Percentiles rank a stretch among this genome's conserved stretches.
phyloP scores from a whole-genome alignment of 768 basidiomycete genomes.

The Phanerochaete sordida region DNA sequence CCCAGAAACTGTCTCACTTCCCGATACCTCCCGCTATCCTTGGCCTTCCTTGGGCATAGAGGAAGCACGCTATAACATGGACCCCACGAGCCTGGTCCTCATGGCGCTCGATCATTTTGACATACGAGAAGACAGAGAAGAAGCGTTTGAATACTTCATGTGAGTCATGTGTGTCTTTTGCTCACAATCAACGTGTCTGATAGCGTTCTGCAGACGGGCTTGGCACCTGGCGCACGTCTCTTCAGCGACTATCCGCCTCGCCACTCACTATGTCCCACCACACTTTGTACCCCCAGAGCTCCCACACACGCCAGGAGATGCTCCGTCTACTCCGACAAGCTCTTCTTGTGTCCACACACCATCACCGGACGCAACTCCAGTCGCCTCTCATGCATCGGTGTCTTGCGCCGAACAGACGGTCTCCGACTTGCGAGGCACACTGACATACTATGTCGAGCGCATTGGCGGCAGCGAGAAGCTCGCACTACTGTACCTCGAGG shows the following conservation, averaged over 20 bases:
- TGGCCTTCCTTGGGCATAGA: constrained; percentile 43
- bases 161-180: constrained; percentile 33
- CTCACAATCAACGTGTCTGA: neutral
- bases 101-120: constrained; percentile 70
- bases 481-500: constrained; percentile 74
- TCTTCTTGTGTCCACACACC: constrained; percentile 20
- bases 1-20: constrained; percentile 56
- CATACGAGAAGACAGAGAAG: constrained; percentile 70
- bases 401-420: constrained; percentile 18
- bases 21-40: constrained; percentile 46
- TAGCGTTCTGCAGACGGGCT: constrained; percentile 51
- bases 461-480: constrained; percentile 66
- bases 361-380: constrained; percentile 27
- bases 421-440: constrained; percentile 34
- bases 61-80: constrained; percentile 79
- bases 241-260: constrained; percentile 74
- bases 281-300: constrained; percentile 31
- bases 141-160: constrained; percentile 82
- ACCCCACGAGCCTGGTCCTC: constrained; percentile 75
- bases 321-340: constrained; percentile 11
- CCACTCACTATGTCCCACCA: constrained; percentile 66
- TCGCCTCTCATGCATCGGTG: constrained; percentile 33
- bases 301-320: neutral
- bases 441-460: constrained; percentile 59
- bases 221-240: constrained; percentile 79